Evolutionary conservation across 768 basidiomycete genomes (phyloP), one percentile per base, ranked within the genome.

Genomic region (Pisolithus orientalis): DNA sequence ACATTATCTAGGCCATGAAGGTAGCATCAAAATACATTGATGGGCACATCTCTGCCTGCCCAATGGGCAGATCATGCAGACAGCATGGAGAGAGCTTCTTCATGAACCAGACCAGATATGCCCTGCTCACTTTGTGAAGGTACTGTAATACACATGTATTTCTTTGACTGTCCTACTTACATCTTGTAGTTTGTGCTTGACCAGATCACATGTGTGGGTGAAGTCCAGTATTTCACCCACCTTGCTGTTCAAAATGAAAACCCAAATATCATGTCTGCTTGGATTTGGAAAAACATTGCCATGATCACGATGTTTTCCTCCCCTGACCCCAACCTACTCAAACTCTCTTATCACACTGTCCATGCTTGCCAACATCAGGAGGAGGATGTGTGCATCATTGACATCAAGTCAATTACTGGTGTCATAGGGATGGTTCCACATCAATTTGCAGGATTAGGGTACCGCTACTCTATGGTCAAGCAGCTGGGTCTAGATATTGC

Each of bases 11-110:
- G 52, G 21, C 2, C 25, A n/a, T 28, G 11, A 1, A 11, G 4
- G 10, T 10, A 43, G 21, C 28, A 9, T 39, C 17, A 28, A 42
- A 31, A 53, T 53, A 32, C 42, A 29, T 45, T 32, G 57, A 21
- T 64, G 61, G 61, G 64, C 61, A 8, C 55, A 53, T 1, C 13
- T 65, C 0, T 51, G 51, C 1, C 49, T n/a, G n/a, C n/a, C n/a
- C n/a, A n/a, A n/a, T n/a, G n/a, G n/a, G n/a, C n/a, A n/a, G n/a
- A n/a, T n/a, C n/a, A n/a, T n/a, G n/a, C n/a, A n/a, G n/a, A n/a
- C n/a, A n/a, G n/a, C n/a, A n/a, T n/a, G n/a, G n/a, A n/a, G n/a
- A n/a, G n/a, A n/a, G n/a, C n/a, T n/a, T n/a, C n/a, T n/a, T n/a
- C n/a, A n/a, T n/a, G n/a, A n/a, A n/a, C n/a, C n/a, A n/a, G n/a